These are phyloP conservation scores for Mycena capillaripes DNA, from an alignment of 768 basidiomycete species.

Conservation along the genomic window DNA sequence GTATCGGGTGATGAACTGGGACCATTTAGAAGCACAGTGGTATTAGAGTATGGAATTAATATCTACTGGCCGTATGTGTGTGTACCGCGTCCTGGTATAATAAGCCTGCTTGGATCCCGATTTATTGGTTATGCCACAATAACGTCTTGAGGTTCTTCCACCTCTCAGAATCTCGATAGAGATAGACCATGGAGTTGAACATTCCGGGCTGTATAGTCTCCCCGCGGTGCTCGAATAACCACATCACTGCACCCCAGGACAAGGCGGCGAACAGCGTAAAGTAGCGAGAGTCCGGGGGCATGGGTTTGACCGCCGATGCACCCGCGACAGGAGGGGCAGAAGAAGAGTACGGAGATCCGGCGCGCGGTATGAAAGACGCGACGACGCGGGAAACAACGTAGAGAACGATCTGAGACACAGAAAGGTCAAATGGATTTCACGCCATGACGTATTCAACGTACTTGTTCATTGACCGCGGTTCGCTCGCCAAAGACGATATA, in stretches of 20 bases:
- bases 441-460: conserved; percentile 50
- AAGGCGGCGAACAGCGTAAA: conserved; percentile 92
- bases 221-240: conserved; percentile 88
- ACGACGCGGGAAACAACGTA: conserved; percentile 95
- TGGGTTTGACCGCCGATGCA: conserved; percentile 66
- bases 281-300: conserved; percentile 87
- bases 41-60: conserved; percentile 20
- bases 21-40: background rate
- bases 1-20: background rate
- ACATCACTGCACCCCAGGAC: conserved; percentile 98
- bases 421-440: conserved; percentile 25
- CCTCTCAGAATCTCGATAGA: conserved; percentile 92
- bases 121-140: conserved; percentile 83
- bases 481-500: conserved; percentile 90
- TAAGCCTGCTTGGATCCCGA: background rate
- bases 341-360: conserved; percentile 66
- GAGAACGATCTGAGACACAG: conserved; percentile 83
- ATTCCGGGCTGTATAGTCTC: conserved; percentile 97
- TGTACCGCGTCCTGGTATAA: background rate
- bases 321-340: conserved; percentile 54
- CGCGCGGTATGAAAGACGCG: conserved; percentile 91
- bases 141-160: conserved; percentile 89
- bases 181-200: conserved; percentile 96
- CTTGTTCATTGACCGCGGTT: conserved; percentile 93
- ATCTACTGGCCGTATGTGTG: conserved; percentile 15